phyloP scores from a whole-genome alignment of 1,284 basidiomycete genomes.

The Austroboletus olivaceoglutinosus region DNA sequence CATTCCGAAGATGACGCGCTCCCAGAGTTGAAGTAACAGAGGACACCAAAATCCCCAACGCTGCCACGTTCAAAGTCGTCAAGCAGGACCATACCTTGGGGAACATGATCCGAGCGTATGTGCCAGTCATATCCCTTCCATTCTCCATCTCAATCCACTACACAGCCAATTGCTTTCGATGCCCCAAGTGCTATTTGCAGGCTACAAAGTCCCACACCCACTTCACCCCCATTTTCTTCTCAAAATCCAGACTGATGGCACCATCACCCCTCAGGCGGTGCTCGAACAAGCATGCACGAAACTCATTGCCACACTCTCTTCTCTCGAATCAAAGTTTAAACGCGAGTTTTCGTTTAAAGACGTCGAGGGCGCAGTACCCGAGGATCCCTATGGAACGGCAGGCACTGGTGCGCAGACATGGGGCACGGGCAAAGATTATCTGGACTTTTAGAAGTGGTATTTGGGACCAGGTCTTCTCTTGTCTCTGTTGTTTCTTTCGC shows the following conservation, averaged over 20 bases:
- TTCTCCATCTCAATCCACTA: not conserved
- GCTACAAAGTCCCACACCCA: conserved; percentile 97
- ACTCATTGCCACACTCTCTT: conserved; percentile 74
- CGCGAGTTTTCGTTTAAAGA: conserved; percentile 75
- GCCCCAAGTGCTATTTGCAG: conserved; percentile 89
- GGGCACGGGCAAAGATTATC: conserved; percentile 58
- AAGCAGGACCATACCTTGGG: conserved; percentile 98
- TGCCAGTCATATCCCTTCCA: conserved; percentile 18
- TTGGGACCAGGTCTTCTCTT: not conserved
- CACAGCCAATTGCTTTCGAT: conserved; percentile 82
- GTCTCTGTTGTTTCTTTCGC: not conserved
- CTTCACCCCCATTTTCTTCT: conserved; percentile 91
- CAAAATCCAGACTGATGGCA: conserved; percentile 95
- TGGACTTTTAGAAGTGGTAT: conserved; percentile 57
- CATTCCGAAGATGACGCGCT: not conserved
- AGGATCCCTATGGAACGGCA: conserved; percentile 58
- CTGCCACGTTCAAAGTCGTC: conserved; percentile 89
- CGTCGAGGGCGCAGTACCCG: conserved; percentile 51
- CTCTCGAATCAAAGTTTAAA: conserved; percentile 71
- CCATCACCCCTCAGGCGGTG: conserved; percentile 77
- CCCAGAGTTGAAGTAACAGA: conserved; percentile 85
- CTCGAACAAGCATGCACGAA: conserved; percentile 84
- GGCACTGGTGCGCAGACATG: conserved; percentile 37
- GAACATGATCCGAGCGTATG: conserved; percentile 93
- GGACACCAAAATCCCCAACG: conserved; percentile 97